Conservation (phyloP, 805 yeast genomes). For the Dipodascopsis uninucleata region DNA sequence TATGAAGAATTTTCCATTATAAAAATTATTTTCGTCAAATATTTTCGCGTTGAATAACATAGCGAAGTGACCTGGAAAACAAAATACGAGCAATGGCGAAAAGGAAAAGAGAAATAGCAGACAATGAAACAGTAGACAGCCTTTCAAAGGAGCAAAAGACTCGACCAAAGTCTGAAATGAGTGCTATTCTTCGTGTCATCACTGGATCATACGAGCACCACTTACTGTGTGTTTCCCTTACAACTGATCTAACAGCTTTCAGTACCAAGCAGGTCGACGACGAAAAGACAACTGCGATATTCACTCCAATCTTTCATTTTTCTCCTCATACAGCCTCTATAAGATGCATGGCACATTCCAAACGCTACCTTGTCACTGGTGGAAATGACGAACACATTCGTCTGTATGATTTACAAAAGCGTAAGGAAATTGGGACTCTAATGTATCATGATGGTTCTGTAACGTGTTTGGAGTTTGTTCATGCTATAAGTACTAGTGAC, state of each 20-base stretch:
- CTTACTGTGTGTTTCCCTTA: slow-evolving; percentile 73
- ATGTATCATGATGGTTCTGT: slow-evolving; percentile 87
- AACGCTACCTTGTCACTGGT: slow-evolving; percentile 85
- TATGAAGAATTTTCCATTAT: too few relatives aligned
- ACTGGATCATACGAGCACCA: slow-evolving; percentile 97
- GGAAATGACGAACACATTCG: slow-evolving; percentile 94
- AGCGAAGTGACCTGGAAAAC: too few relatives aligned
- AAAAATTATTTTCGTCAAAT: too few relatives aligned
- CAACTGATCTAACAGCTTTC: slow-evolving; percentile 43
- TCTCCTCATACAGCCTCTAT: slow-evolving; percentile 90
- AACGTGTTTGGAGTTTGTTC: slow-evolving; percentile 62
- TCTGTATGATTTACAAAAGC: slow-evolving; percentile 86
- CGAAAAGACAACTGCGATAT: slow-evolving; percentile 50
- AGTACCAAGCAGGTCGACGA: slow-evolving; percentile 21
- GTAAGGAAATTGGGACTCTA: slow-evolving; percentile 89
- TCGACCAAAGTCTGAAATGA: too few relatives aligned
- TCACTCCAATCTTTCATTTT: slow-evolving; percentile 93
- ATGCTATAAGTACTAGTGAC: slow-evolving; percentile 23
- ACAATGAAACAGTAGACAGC: too few relatives aligned
- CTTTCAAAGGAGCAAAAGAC: too few relatives aligned
- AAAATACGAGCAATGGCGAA: too few relatives aligned
- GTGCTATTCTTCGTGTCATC: slow-evolving; percentile 61
- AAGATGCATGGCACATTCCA: slow-evolving; percentile 76
- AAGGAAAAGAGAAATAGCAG: too few relatives aligned
- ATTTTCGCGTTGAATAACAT: too few relatives aligned